These are phyloP conservation scores for Athelia psychrophila DNA, from an alignment of 1,284 basidiomycete genomes.

Conservation along the genomic window DNA sequence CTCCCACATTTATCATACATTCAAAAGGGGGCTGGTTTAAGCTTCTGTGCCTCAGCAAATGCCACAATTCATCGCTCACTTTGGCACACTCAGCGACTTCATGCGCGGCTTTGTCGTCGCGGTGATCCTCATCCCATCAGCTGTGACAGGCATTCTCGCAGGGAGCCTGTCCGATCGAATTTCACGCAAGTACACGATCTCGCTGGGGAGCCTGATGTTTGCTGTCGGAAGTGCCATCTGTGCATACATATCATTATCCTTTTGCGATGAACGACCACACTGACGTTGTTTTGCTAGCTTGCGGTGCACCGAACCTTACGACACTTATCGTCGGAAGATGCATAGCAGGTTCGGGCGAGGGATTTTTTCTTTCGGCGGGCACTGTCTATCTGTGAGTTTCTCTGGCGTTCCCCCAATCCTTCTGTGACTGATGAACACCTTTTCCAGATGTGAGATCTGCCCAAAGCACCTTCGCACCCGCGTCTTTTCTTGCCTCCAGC, in stretches of 20 bases:
- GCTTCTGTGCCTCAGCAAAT: too few species aligned
- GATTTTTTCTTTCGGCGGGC: not conserved
- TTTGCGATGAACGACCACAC: too few species aligned
- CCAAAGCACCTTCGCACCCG: not conserved
- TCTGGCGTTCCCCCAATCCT: too few species aligned
- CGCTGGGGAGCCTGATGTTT: not conserved
- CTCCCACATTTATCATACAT: too few species aligned
- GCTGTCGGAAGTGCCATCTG: not conserved
- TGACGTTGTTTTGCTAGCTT: too few species aligned
- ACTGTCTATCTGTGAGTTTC: not conserved
- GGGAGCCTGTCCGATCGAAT: not conserved
- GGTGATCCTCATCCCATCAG: not conserved
- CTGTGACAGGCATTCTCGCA: not conserved
- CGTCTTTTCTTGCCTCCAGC: not conserved
- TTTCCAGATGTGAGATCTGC: too few species aligned
- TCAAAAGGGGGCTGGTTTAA: too few species aligned
- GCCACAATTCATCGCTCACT: not conserved
- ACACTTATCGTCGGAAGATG: not conserved
- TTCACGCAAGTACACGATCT: not conserved
- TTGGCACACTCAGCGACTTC: not conserved
- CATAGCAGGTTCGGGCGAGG: not conserved
- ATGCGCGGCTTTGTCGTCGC: not conserved
- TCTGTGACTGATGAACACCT: too few species aligned
- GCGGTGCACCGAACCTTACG: too few species aligned
- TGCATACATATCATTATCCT: not conserved